phyloP scores from a whole-genome alignment of 1,284 basidiomycete species.

The Hypsizygus ulmarius region DNA sequence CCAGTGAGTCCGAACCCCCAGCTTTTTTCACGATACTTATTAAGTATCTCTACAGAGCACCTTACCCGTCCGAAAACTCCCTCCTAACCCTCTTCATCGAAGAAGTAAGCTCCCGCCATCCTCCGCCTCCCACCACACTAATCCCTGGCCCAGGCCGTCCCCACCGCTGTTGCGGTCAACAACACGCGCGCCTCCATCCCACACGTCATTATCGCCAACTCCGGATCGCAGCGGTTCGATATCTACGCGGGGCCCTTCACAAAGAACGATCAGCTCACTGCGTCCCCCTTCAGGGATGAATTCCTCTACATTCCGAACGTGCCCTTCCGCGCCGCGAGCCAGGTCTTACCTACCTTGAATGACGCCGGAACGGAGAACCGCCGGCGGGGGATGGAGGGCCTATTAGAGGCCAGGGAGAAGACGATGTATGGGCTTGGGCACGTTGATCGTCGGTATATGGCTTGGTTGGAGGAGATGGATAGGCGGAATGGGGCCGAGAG shows the following conservation, averaged over 20 bases:
- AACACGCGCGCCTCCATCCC: constrained; percentile 58
- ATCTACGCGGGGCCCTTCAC: constrained; percentile 69
- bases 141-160: constrained; percentile 39
- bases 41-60: constrained; percentile 36
- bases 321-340: constrained; percentile 44
- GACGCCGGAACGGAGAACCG: constrained; percentile 39
- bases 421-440: constrained; percentile 49
- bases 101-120: constrained; percentile 38
- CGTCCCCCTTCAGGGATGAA: constrained; percentile 59
- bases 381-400: constrained; percentile 15
- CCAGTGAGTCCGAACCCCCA: constrained; percentile 37
- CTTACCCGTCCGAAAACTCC: constrained; percentile 66
- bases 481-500: constrained; percentile 31
- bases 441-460: constrained; percentile 48
- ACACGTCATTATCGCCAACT: constrained; percentile 71
- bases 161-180: constrained; percentile 56
- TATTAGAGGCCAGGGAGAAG: constrained; percentile 33
- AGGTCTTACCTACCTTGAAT: constrained; percentile 57
- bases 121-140: background rate
- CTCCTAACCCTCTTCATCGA: constrained; percentile 60
- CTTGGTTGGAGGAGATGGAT: constrained; percentile 59
- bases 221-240: constrained; percentile 76
- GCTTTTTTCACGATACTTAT: background rate
- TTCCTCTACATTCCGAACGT: constrained; percentile 62
- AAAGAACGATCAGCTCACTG: constrained; percentile 76